Conservation (phyloP, 805 yeast species). For the Wickerhamiella parazyma region DNA sequence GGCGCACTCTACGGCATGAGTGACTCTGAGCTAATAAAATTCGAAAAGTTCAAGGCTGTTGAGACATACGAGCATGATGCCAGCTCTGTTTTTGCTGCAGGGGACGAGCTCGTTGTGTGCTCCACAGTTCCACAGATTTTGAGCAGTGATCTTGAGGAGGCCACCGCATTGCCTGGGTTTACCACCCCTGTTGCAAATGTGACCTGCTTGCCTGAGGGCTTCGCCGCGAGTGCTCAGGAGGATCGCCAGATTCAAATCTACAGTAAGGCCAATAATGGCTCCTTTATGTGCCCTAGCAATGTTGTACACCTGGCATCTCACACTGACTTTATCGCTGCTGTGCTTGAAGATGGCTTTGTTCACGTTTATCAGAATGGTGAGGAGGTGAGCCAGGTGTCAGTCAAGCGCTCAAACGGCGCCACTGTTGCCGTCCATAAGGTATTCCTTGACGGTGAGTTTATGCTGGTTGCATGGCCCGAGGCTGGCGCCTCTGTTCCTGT, state of each 20-base stretch:
- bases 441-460: conserved; percentile 13
- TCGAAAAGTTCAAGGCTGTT: conserved; percentile 28
- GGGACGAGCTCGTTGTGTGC: conserved; percentile 12
- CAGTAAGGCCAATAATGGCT: conserved; percentile 35
- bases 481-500: conserved; percentile 22
- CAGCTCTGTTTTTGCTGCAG: conserved; percentile 8
- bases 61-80: conserved; percentile 22
- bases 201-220: conserved; percentile 30
- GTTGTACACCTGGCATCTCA: conserved; percentile 30
- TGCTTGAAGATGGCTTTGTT: conserved; percentile 62
- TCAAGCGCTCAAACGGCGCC: conserved; percentile 9
- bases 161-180: conserved; percentile 53
- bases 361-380: conserved; percentile 52
- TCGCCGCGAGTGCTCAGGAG: conserved; percentile 58
- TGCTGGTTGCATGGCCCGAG: conserved; percentile 23
- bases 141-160: not conserved
- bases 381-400: conserved; percentile 10
- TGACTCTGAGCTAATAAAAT: conserved; percentile 37
- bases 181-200: conserved; percentile 47
- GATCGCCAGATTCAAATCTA: conserved; percentile 75
- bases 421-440: conserved; percentile 7
- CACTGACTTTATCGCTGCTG: conserved; percentile 32
- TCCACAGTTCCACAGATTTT: conserved; percentile 23
- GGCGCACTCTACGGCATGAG: conserved; percentile 12
- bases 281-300: conserved; percentile 59